Conservation (phyloP, 495 filamentous ascomycete species). For the Penicillium odoratum region DNA sequence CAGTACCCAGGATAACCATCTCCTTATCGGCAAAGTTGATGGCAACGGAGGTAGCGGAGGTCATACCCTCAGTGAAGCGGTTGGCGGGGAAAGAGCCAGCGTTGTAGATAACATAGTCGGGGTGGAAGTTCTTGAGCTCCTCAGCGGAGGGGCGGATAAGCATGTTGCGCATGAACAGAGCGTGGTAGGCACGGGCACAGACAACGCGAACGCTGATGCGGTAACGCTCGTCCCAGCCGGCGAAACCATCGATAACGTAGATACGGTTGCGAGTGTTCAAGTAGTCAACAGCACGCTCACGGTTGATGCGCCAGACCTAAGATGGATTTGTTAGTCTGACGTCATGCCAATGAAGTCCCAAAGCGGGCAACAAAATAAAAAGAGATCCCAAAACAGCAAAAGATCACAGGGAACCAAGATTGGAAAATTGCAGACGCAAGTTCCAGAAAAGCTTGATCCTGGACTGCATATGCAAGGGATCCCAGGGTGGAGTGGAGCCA, state of each 20-base stretch:
- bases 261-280: slow-evolving; percentile 98
- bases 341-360: slow-evolving; percentile 37
- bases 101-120: slow-evolving; percentile 99
- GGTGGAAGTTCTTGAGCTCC: slow-evolving; percentile 95
- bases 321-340: slow-evolving; percentile 29
- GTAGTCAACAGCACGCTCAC: slow-evolving; percentile 97
- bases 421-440: slow-evolving; percentile 9
- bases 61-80: slow-evolving; percentile 97
- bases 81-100: slow-evolving; percentile 98
- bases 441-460: slow-evolving; percentile 41
- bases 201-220: slow-evolving; percentile 96
- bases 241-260: slow-evolving; percentile 96
- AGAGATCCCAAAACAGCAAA: background rate
- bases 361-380: slow-evolving; percentile 8
- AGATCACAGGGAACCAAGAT: background rate
- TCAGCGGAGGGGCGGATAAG: slow-evolving; percentile 88
- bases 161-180: slow-evolving; percentile 99
- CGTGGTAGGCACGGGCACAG: slow-evolving; percentile 98
- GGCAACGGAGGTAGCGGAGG: slow-evolving; percentile 83
- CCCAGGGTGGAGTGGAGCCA: slow-evolving; percentile 17
- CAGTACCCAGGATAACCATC: slow-evolving; percentile 98
- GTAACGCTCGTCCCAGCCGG: slow-evolving; percentile 98
- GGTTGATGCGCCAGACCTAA: slow-evolving; percentile 99
- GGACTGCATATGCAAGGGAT: slow-evolving; percentile 30
- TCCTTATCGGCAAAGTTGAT: slow-evolving; percentile 90